Conservation (phyloP, 1,284 basidiomycete species). For the Bondarzewia mesenterica region DNA sequence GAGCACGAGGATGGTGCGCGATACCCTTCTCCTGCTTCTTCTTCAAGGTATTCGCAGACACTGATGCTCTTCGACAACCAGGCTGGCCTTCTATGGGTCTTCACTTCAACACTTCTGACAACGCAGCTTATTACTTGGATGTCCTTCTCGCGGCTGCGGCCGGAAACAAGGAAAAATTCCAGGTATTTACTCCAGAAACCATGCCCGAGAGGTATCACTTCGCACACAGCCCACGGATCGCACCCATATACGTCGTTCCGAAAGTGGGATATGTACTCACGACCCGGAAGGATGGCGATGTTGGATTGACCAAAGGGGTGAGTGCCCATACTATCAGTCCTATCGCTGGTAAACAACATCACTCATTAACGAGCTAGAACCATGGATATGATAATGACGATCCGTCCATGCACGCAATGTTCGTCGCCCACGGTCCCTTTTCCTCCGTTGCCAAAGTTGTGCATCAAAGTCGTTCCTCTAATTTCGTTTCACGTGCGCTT, state of each 20-base stretch:
- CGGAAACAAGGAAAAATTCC: conserved; percentile 53
- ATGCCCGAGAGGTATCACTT: conserved; percentile 84
- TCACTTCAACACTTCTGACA: conserved; percentile 55
- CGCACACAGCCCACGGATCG: conserved; percentile 61
- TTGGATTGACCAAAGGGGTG: conserved; percentile 69
- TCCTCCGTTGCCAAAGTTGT: conserved; percentile 56
- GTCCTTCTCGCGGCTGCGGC: conserved; percentile 44
- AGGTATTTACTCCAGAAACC: conserved; percentile 71
- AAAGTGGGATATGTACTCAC: conserved; percentile 70
- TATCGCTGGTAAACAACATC: too few relatives aligned
- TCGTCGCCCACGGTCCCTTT: conserved; percentile 86
- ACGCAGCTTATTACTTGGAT: conserved; percentile 48
- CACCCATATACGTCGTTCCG: conserved; percentile 83
- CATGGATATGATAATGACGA: conserved; percentile 81
- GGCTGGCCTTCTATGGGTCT: conserved; percentile 85
- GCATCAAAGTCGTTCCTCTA: conserved; percentile 25
- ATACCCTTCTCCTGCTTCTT: not conserved
- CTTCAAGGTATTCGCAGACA: not conserved
- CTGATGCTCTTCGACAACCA: conserved; percentile 13
- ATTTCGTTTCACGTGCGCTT: conserved; percentile 20
- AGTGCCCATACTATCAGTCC: conserved; percentile 21
- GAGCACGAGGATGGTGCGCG: conserved; percentile 63
- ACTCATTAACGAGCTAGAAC: conserved; percentile 40
- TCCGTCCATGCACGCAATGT: conserved; percentile 79
- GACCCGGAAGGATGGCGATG: conserved; percentile 51